Percentiles rank a stretch among this genome's conserved stretches.
Evolutionary conservation across 2,329 filamentous ascomycete genomes (phyloP).

Genomic region (Gremmenia infestans): DNA sequence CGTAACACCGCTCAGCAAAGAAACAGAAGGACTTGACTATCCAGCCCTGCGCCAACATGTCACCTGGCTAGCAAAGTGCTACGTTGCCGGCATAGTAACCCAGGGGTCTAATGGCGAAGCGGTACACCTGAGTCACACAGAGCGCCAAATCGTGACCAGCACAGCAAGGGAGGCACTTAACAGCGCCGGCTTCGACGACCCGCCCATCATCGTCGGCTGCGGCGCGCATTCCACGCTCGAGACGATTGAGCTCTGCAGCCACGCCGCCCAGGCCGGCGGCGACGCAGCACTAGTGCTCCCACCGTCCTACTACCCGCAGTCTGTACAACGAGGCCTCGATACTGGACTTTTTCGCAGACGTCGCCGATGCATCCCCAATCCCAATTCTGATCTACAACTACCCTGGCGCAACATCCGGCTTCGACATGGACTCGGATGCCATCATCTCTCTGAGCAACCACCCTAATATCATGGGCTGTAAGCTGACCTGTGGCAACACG

Average conservation of each 20-base stretch:
- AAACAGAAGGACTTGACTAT: slow-evolving; percentile 13
- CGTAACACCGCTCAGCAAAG: slow-evolving; percentile 1
- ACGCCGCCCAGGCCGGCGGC: slow-evolving; percentile 35
- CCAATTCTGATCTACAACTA: slow-evolving; percentile 45
- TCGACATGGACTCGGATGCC: slow-evolving; percentile 40
- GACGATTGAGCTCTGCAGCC: slow-evolving; percentile 36
- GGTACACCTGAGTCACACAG: slow-evolving; percentile 35
- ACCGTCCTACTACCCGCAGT: slow-evolving; percentile 35
- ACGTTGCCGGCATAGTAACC: slow-evolving; percentile 29
- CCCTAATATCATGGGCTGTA: slow-evolving; percentile 34
- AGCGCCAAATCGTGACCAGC: slow-evolving; percentile 37
- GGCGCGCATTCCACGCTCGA: slow-evolving; percentile 36
- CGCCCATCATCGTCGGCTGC: slow-evolving; percentile 39
- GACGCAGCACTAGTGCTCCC: slow-evolving; percentile 36
- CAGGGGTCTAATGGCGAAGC: slow-evolving; percentile 43
- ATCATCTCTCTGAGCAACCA: slow-evolving; percentile 30
- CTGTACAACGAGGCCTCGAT: slow-evolving; percentile 31
- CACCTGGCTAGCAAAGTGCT: slow-evolving; percentile 45
- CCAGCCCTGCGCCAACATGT: slow-evolving; percentile 29
- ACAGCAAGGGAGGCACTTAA: slow-evolving; percentile 34
- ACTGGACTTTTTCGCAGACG: slow-evolving; percentile 21
- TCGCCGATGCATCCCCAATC: slow-evolving; percentile 35
- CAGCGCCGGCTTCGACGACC: slow-evolving; percentile 18
- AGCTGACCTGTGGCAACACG: slow-evolving; percentile 35
- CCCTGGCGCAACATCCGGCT: slow-evolving; percentile 38